Base-by-base conservation (phyloP, 768 basidiomycete genomes). In the Psilocybe sp. region DNA sequence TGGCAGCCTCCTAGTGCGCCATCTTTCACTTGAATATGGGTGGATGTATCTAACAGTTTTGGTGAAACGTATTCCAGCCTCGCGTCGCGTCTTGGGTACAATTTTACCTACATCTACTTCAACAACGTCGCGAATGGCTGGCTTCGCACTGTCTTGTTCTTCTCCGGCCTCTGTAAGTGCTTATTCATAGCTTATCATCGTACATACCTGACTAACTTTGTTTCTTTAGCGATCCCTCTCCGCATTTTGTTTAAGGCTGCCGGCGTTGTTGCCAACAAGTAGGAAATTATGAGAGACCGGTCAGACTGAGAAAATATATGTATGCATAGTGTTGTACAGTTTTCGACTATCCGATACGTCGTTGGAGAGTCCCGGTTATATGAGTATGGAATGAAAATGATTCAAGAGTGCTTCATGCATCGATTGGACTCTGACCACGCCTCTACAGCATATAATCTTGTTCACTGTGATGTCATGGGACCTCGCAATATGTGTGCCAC, bases 1-100 rank as follows among this genome's bases (percentile, higher is more conserved):
- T 62, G 39, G 59, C 68, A 20, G 41, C 63, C 10, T 55, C 57
- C n/a, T 72, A 65, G 68, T 69, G 40, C 51, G 67, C n/a, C n/a
- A n/a, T n/a, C n/a, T 56, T n/a, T n/a, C 12, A 14, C 15, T 10
- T 32, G 31, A 3, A 10, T 20, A 2, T 28, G 37, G 5, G 33
- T 15, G 16, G 28, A 6, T 12, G 6, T 32, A 12, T 44, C 20
- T 16, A 33, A 28, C n/a, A n/a, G 31, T 35, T 4, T 4, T 44
- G 43, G 16, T 16, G 14, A 23, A 13, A 7, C 8, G 36, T 8
- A 49, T n/a, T 2, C 16, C 31, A 64, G 63, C 41, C 51, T 64
- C 31, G 60, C 43, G 7, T 46, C 49, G 7, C 49, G 63, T 10
- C 16, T 64, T 8, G 46, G 53, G 2, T 64, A 55, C 32, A 64